Evolutionary conservation across 306 rosid genomes (phyloP).

Genomic region (cucumber (Cucumis sativus)): DNA sequence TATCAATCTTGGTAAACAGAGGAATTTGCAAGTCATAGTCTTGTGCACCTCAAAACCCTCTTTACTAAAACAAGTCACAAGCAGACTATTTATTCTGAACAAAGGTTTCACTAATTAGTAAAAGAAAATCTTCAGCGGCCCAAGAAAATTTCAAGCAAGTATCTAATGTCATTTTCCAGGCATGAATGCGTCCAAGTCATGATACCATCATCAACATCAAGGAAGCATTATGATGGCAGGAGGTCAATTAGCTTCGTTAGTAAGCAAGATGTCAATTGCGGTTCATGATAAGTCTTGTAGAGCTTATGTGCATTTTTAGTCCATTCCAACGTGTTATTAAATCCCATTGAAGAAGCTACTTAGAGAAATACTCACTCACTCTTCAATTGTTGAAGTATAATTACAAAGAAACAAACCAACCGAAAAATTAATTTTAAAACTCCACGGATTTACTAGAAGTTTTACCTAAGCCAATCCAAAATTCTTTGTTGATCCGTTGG

Average conservation of each 20-base stretch:
- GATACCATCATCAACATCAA: background rate
- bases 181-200: background rate
- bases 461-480: constrained; percentile 67
- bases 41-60: background rate
- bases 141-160: background rate
- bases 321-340: background rate
- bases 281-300: background rate
- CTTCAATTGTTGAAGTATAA: background rate
- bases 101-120: background rate
- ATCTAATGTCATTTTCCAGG: background rate
- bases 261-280: background rate
- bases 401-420: background rate
- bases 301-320: background rate
- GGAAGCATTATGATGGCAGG: background rate
- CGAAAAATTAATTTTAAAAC: background rate
- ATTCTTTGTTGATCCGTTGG: constrained; percentile 78
- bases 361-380: background rate
- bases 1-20: background rate
- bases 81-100: background rate
- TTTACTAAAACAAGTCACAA: background rate
- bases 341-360: background rate
- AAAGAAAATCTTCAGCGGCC: background rate
- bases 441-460: background rate
- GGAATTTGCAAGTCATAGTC: background rate
- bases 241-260: background rate